Base-by-base conservation (phyloP, 1,284 basidiomycete species). In the Cystobasidium slooffiae region DNA sequence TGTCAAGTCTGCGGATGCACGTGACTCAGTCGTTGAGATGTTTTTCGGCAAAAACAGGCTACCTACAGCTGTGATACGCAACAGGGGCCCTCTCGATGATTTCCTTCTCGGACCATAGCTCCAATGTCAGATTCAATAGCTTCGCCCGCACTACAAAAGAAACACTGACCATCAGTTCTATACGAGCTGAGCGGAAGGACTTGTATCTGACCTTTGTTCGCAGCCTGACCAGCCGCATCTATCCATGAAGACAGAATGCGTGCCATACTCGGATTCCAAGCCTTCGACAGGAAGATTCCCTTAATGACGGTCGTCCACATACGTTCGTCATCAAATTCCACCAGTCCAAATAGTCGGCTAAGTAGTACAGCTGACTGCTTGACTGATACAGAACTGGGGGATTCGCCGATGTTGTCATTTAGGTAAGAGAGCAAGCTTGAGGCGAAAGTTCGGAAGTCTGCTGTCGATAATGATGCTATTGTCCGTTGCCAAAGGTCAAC, bases 1-100 rank as follows among this genome's bases (percentile, higher is more conserved):
- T 0, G 93, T 92, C 24, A 91, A 56, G 61, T 69, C 75, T 66
- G 80, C 81, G 90, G 91, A 91, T 73, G 1, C n/a, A 43, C 22
- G 18, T 22, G 31, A 31, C 31, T 51, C 39, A 55, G 58, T n/a
- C 55, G 22, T 6, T 7, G 39, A 51, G 43, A 5, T 12, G 16
- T 55, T 22, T 53, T 1, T 18, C 20, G 31, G 8, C 24, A 5
- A 37, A 6, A 53, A 16, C 14, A 44, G 20, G n/a, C 12, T 39
- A 44, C 52, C n/a, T 22, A 64, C 62, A 72, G 16, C 62, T 55
- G 46, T 72, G 70, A 22, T 41, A 72, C 9, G 52, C 46, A 22
- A 46, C 39, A 7, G 68, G 68, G 7, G 59, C 56, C 20, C 41
- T 55, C 49, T 72, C 51, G 0, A 44, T 58, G 3, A 52, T 24